Evolutionary conservation across 305 asterid species (phyloP).

Genomic region (Fraxinus paxiana): DNA sequence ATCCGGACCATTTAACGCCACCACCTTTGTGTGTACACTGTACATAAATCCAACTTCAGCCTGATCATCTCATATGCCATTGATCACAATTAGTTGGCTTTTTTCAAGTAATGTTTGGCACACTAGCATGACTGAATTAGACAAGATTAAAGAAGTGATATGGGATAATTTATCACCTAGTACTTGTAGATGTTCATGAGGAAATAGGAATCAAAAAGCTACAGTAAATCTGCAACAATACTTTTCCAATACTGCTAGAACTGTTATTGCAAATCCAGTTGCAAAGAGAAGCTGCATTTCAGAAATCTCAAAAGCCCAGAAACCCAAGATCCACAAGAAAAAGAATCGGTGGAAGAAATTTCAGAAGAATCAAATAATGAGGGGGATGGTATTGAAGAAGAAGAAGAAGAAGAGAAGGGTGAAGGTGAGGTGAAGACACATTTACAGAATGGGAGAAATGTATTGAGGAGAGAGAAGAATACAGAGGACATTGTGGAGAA

Average conservation of each 20-base stretch:
- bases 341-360: not conserved
- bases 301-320: not conserved
- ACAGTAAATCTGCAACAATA: not conserved
- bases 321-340: constrained; percentile 8
- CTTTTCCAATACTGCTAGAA: not conserved
- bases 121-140: not conserved
- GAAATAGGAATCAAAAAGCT: not conserved
- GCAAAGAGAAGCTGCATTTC: not conserved
- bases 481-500: constrained; percentile 56
- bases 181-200: not conserved
- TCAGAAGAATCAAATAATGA: not conserved
- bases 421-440: constrained; percentile 68
- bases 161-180: not conserved
- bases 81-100: not conserved
- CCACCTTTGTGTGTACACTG: not conserved
- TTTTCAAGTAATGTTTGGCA: not conserved
- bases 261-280: not conserved
- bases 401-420: constrained; percentile 41
- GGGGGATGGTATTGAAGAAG: constrained; percentile 9
- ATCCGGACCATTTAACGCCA: not conserved
- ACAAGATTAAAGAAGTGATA: not conserved
- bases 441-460: constrained; percentile 78
- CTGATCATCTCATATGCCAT: not conserved
- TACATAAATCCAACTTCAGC: not conserved
- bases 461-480: constrained; percentile 58